Evolutionary conservation across 441 rosid genomes (phyloP).

Genomic region (Syzygium syzygioides): DNA sequence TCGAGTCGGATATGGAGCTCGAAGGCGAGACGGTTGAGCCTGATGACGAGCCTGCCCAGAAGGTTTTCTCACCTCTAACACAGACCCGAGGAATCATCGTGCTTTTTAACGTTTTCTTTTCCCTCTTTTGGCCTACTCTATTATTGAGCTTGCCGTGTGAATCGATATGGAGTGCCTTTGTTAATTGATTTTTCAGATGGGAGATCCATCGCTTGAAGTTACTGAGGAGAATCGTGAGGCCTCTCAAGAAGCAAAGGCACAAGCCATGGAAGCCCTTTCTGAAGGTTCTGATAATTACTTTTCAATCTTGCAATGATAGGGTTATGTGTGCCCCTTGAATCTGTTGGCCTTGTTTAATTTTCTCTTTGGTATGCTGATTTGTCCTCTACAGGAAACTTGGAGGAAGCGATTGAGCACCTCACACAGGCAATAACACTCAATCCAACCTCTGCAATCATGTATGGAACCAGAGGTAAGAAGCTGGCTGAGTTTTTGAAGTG

Average conservation of each 20-base stretch:
- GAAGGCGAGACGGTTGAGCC: slow-evolving; percentile 89
- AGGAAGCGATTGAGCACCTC: slow-evolving; percentile 77
- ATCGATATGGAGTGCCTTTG: neutral
- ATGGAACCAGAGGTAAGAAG: slow-evolving; percentile 69
- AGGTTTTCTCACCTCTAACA: slow-evolving; percentile 28
- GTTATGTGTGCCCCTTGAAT: neutral
- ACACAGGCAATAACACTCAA: slow-evolving; percentile 76
- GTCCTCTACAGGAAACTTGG: slow-evolving; percentile 50
- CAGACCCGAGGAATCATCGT: neutral
- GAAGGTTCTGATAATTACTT: slow-evolving; percentile 36
- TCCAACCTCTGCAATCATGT: slow-evolving; percentile 90
- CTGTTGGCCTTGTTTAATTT: neutral
- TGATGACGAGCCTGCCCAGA: slow-evolving; percentile 92
- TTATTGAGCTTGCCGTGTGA: neutral
- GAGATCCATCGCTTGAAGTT: slow-evolving; percentile 69
- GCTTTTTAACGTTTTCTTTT: neutral
- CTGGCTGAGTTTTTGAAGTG: neutral
- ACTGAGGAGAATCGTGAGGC: slow-evolving; percentile 83
- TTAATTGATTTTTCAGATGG: slow-evolving; percentile 48
- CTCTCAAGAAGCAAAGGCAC: slow-evolving; percentile 74
- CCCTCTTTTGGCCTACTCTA: neutral
- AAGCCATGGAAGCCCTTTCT: slow-evolving; percentile 77
- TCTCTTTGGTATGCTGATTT: neutral
- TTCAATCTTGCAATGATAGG: neutral
- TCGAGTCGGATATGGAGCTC: slow-evolving; percentile 88